Percentiles rank a stretch among this genome's conserved stretches.
These are phyloP conservation scores for Gnetum montanum DNA, from an alignment of 75 land plant genomes.

Conservation along the genomic window DNA sequence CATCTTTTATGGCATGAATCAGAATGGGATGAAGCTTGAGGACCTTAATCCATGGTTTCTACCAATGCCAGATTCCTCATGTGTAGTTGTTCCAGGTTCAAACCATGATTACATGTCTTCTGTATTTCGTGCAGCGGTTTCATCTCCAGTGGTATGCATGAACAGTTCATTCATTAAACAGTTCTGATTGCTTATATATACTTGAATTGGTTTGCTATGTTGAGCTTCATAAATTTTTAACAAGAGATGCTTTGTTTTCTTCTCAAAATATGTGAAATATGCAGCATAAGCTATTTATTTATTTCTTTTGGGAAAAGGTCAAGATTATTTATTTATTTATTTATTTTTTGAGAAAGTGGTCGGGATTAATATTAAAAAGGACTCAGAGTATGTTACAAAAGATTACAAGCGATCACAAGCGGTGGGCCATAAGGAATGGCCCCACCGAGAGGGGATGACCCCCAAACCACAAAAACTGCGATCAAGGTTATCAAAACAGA, in stretches of 20 bases:
- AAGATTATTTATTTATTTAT: neutral
- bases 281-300: neutral
- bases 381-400: too few species aligned
- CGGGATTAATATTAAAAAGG: too few species aligned
- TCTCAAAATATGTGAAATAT: neutral
- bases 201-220: too few species aligned
- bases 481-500: too few species aligned
- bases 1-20: too few species aligned
- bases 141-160: constrained; percentile 77
- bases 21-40: constrained; percentile 32
- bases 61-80: constrained; percentile 49
- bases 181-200: neutral
- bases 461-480: too few species aligned
- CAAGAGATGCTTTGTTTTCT: neutral
- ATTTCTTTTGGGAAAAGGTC: neutral
- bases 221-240: too few species aligned
- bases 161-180: neutral
- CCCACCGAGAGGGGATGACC: too few species aligned
- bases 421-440: too few species aligned
- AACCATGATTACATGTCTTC: constrained; percentile 78
- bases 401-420: too few species aligned
- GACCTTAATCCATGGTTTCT: constrained; percentile 58
- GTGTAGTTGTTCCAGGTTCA: constrained; percentile 58
- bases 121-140: constrained; percentile 62
- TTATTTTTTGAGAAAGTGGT: neutral